Percentiles rank a stretch among this genome's conserved stretches.
These are phyloP conservation scores for Scenedesmus sp. DNA, from an alignment of 163 green algal genomes.

Conservation along the genomic window DNA sequence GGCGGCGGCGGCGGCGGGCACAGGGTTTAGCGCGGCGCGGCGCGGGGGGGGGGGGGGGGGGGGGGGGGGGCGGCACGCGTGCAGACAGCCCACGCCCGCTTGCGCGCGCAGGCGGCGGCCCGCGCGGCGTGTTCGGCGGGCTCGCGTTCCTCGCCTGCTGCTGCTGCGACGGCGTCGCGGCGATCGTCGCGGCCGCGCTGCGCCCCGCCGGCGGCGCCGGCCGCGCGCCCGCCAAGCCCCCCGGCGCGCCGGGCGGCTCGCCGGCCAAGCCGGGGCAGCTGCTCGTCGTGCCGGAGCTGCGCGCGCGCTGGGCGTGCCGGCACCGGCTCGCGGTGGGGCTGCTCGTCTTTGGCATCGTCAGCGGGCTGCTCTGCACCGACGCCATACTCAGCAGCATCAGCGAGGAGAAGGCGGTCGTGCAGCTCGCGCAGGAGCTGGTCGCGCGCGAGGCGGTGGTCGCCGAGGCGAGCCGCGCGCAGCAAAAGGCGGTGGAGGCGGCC, in stretches of 20 bases:
- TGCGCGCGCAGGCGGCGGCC: neutral
- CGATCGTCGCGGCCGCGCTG: neutral
- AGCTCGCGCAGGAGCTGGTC: constrained; percentile 78
- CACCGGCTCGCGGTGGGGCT: constrained; percentile 64
- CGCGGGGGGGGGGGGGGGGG: too few relatives aligned
- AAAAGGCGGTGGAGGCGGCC: constrained; percentile 53
- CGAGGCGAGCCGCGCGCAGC: constrained; percentile 53
- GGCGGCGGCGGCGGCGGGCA: constrained; percentile 13
- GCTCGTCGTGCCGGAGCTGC: constrained; percentile 20
- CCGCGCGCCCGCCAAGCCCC: neutral
- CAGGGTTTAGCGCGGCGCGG: too few relatives aligned
- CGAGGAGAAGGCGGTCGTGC: constrained; percentile 78
- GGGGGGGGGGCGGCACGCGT: too few relatives aligned
- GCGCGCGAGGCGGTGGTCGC: constrained; percentile 65
- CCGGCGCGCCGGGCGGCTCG: neutral
- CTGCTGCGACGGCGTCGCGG: neutral
- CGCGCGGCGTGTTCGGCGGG: too few relatives aligned
- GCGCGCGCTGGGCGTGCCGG: constrained; percentile 31
- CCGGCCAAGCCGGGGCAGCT: neutral
- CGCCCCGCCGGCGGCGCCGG: neutral
- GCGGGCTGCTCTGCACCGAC: constrained; percentile 71
- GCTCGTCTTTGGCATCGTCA: constrained; percentile 73
- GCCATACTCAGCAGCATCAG: constrained; percentile 71
- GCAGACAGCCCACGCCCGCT: too few relatives aligned
- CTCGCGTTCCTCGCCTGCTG: neutral